Conservation (phyloP, 148 eudicot species). For the Nyssa sinensis region DNA sequence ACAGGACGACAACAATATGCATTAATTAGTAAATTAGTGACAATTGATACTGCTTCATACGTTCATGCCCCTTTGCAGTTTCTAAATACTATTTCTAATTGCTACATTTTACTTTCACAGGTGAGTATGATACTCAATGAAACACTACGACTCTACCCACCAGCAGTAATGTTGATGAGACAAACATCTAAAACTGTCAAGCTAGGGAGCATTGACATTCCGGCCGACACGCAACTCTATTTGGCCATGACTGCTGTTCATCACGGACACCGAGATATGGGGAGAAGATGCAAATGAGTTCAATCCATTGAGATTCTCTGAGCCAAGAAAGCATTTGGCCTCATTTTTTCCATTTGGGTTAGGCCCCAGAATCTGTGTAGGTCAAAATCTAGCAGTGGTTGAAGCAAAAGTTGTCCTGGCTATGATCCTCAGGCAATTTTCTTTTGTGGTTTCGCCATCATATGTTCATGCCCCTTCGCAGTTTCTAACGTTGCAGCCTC, state of each 20-base stretch:
- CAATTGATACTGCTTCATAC: no score
- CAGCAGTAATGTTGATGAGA: conserved; percentile 54
- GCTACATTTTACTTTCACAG: conserved; percentile 28
- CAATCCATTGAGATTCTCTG: conserved; percentile 60
- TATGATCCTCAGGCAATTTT: conserved; percentile 41
- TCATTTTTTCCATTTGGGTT: conserved; percentile 64
- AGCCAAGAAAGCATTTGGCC: conserved; percentile 52
- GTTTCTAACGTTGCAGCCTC: conserved; percentile 65
- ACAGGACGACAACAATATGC: no score
- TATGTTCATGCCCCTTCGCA: conserved; percentile 72
- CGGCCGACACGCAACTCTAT: conserved; percentile 54
- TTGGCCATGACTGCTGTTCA: conserved; percentile 71
- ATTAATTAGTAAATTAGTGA: no score
- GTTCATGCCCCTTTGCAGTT: no score
- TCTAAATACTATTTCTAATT: no score
- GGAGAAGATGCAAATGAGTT: conserved; percentile 71
- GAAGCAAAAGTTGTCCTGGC: conserved; percentile 64
- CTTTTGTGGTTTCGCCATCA: conserved; percentile 44
- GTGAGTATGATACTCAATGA: conserved; percentile 61
- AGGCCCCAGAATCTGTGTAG: conserved; percentile 70
- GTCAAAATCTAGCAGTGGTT: conserved; percentile 67
- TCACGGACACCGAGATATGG: conserved; percentile 62
- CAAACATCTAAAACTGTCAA: conserved; percentile 36
- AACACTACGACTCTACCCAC: conserved; percentile 75
- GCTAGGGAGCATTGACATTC: conserved; percentile 44